Evolutionary conservation across 2,329 filamentous ascomycete species (phyloP), one percentile per base, ranked within the genome.

Genomic region (Alternaria rosae): DNA sequence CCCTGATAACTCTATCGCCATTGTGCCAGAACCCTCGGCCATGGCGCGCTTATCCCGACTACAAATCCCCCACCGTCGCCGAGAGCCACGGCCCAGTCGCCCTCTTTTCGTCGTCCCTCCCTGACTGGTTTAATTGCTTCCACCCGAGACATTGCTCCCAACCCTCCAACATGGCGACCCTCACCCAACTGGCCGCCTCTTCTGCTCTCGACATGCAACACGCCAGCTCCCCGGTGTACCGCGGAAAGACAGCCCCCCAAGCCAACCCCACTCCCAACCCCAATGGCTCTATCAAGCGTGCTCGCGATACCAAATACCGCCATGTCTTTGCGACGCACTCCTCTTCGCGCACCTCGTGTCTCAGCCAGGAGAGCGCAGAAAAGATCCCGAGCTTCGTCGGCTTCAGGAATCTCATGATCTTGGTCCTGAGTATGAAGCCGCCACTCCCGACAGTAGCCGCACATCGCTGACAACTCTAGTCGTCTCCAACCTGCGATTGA

Each of bases 401-500:
- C 1, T 98, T 99, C 77, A 86, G 94, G 62, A 99, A 99, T 77
- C 86, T 99, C 66, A 97, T 97, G 92, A 92, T 97, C 41, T 90
- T 98, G 74, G 92, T 97, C 38, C 82, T 97, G 64, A 89, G 92
- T 95, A 85, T 66, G 86, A 71, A 67, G 59, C 60, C 69, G 59
- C 59, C 54, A 25, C 47, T 56, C 20, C 20, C 38, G 25, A 35
- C 35, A 5, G 25, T 38, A 12, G 47, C 25, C 47, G 30, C 23
- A 8, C 52, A 26, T 26, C 17, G 58, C 77, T 82, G 64, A 76
- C 61, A 54, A 43, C 44, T 63, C 28, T 70, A 93, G 92, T 98
- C 74, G 93, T 94, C 52, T 95, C 94, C 73, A 99, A 99, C 77
- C 81, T 99, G 54, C 90, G 95, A 67, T 85, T 99, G 73, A 92